Base-by-base conservation (phyloP, 208 protist species). In the Borovskyia barvae region DNA sequence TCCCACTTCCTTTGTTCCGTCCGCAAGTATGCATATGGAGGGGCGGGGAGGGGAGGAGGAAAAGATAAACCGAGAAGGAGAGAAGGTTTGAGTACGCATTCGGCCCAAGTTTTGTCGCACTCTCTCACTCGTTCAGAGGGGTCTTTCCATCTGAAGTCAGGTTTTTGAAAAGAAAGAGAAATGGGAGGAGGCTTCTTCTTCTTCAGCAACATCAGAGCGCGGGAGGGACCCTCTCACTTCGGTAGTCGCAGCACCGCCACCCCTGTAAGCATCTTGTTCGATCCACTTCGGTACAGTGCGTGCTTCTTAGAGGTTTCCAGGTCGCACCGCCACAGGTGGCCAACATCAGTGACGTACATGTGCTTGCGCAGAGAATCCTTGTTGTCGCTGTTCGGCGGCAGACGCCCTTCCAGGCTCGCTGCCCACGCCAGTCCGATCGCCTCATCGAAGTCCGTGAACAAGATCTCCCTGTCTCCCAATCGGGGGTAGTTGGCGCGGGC, bases 381-480 rank as follows among this genome's bases (percentile, higher is more conserved):
- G 30, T 52, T 60, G 11, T 22, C 55, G n/a, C 14, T 2, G 3
- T 59, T 26, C 30, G 19, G 26, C 4, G 36, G 30, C 22, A 57
- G 35, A 35, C 36, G 29, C 6, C 40, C 47, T 11, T 48, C 49
- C 12, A 68, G 55, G 43, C 40, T 67, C 6, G 71, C 70, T 3
- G 75, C 68, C 75, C 75, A 81, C 20, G 59, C 39, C 20, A 81
- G 24, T 6, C 68, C 75, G 30, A 81, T 81, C 25, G 75, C 46
- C 39, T 81, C 75, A 8, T 46, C 49, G 43, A 81, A 81, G 28
- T 69, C 75, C 15, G 42, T 48, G 29, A 81, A 30, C 15, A 81
- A 35, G 9, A 67, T 20, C 45, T 81, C 75, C 25, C 37, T 56
- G 25, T 39, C 40, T 14, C 67, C 68, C 20, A 81, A 49, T 35